Base-by-base conservation (phyloP, 2,329 filamentous ascomycete species). In the Fusarium sp. region DNA sequence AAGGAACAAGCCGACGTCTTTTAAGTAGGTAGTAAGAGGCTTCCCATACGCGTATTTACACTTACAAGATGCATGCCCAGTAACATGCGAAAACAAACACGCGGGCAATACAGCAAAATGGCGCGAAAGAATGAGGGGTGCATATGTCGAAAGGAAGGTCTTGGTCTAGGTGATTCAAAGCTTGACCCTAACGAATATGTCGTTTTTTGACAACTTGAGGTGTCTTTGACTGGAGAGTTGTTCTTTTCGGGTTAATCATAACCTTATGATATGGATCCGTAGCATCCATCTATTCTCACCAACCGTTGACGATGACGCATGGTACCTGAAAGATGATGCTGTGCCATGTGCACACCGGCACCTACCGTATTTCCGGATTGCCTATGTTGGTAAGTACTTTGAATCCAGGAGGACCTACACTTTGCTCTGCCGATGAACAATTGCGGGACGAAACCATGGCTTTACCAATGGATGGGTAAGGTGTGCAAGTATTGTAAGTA, bases 1-100 rank as follows among this genome's bases (percentile, higher is more conserved):
- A 20, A 41, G 8, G 34, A 28, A 37, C 34, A 37, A 18, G 18
- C 32, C 16, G 23, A 14, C 20, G 21, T 42, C n/a, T 27, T 53
- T 27, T 21, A 12, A 53, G 11, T 18, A 41, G n/a, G 11, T 18
- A 41, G n/a, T 13, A 51, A 50, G 21, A 18, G 21, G 25, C 49
- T 5, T 23, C 14, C 27, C 21, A 25, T 20, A 54, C 45, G 45
- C 49, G 49, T 20, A 59, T 43, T 49, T 48, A 50, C 32, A 60
- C 42, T 41, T 55, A 45, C 27, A 55, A 11, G 18, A 37, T n/a
- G 18, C 34, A 37, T 37, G 18, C 34, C 18, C 34, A 37, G 34
- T 67, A 51, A 41, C 40, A 68, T 30, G n/a, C 20, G 47, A 68
- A 56, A 68, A 68, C 46, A 68, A 68, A 63, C 56, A 68, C 51